A percentile compares a stretch with the other conserved stretches of the same genome.
Evolutionary conservation across 164 flowering plant species (phyloP).

Genomic region (Liquidambar formosana): DNA sequence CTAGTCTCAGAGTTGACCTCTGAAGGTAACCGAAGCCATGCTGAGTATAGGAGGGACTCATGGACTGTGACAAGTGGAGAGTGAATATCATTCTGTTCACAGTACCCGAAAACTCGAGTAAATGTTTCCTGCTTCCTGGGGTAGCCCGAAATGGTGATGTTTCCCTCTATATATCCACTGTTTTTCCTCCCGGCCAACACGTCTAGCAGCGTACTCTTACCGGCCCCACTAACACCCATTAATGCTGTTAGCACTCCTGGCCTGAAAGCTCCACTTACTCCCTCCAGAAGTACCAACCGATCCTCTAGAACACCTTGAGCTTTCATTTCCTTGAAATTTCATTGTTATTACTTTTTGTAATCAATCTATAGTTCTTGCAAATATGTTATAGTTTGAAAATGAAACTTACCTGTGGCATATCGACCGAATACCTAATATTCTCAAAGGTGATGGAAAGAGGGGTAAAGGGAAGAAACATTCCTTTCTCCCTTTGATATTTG

Average conservation of each 20-base stretch:
- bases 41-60: slow-evolving; percentile 51
- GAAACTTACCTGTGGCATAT: slow-evolving; percentile 47
- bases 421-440: slow-evolving; percentile 45
- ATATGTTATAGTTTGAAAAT: not conserved
- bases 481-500: slow-evolving; percentile 20
- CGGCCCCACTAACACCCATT: slow-evolving; percentile 66
- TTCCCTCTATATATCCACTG: slow-evolving; percentile 47
- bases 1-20: slow-evolving; percentile 28
- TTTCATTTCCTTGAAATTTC: slow-evolving; percentile 19
- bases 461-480: slow-evolving; percentile 57
- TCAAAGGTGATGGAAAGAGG: slow-evolving; percentile 46
- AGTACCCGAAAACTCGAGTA: slow-evolving; percentile 52
- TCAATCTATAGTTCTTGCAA: not conserved
- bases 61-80: slow-evolving; percentile 47
- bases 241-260: slow-evolving; percentile 60
- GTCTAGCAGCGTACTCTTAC: slow-evolving; percentile 56
- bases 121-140: slow-evolving; percentile 56
- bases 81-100: slow-evolving; percentile 58
- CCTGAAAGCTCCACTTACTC: slow-evolving; percentile 50
- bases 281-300: slow-evolving; percentile 36
- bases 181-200: slow-evolving; percentile 58
- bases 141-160: slow-evolving; percentile 45
- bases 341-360: not conserved
- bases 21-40: slow-evolving; percentile 49
- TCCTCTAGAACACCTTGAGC: slow-evolving; percentile 32